phyloP scores from a whole-genome alignment of 1,284 basidiomycete genomes.

The Apiotrichum montevideense region DNA sequence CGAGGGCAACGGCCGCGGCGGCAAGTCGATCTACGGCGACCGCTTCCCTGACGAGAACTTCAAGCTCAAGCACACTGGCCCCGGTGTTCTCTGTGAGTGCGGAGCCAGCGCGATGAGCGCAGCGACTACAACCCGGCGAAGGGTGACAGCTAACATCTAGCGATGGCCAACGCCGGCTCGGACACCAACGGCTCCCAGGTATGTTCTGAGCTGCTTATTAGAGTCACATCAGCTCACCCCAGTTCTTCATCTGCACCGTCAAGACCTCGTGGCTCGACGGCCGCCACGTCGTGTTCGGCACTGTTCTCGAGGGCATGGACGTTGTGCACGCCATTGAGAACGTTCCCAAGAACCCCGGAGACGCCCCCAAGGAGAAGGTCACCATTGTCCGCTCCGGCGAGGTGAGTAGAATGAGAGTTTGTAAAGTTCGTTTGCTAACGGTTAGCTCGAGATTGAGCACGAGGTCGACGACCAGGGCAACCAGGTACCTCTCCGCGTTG shows the following conservation, averaged over 20 bases:
- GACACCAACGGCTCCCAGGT: slow-evolving; percentile 47
- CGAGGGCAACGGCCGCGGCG: slow-evolving; percentile 58
- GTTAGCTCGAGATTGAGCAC: slow-evolving; percentile 59
- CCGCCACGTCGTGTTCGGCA: slow-evolving; percentile 72
- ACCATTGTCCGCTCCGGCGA: slow-evolving; percentile 75
- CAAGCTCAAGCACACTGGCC: slow-evolving; percentile 77
- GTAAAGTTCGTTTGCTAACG: neutral
- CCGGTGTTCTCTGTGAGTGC: slow-evolving; percentile 61
- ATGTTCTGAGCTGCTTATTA: neutral
- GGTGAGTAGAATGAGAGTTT: slow-evolving; percentile 49
- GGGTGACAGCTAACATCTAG: slow-evolving; percentile 20
- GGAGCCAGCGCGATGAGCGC: neutral
- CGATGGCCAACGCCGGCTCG: slow-evolving; percentile 80
- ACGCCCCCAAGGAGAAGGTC: slow-evolving; percentile 66
- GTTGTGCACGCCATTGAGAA: slow-evolving; percentile 66
- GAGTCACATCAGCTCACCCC: neutral
- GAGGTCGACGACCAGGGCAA: slow-evolving; percentile 62
- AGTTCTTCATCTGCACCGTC: slow-evolving; percentile 68
- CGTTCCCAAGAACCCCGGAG: slow-evolving; percentile 58
- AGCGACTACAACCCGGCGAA: too few relatives aligned
- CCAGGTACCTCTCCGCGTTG: slow-evolving; percentile 83
- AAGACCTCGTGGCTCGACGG: slow-evolving; percentile 60
- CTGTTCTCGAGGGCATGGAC: slow-evolving; percentile 84
- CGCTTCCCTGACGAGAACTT: slow-evolving; percentile 72
- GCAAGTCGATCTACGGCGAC: slow-evolving; percentile 57